A percentile compares a stretch with the other conserved stretches of the same genome.
These are phyloP conservation scores for Raffaelea arxii DNA, from an alignment of 2,329 filamentous ascomycete genomes.

Conservation along the genomic window DNA sequence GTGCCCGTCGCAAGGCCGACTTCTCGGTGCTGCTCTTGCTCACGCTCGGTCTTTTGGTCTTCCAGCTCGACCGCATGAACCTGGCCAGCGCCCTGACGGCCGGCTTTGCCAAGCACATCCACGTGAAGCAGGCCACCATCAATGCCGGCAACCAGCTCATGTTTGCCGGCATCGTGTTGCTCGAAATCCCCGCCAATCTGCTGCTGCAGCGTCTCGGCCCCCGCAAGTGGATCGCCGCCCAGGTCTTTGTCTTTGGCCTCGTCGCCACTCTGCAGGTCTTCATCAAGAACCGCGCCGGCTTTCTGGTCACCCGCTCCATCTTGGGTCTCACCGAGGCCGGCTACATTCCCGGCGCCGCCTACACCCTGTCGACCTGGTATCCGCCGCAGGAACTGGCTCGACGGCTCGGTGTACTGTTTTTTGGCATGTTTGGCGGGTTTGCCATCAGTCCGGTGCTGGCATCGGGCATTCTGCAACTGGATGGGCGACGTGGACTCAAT, in stretches of 20 bases:
- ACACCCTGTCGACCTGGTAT: constrained; percentile 46
- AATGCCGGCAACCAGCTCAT: constrained; percentile 44
- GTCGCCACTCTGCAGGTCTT: constrained; percentile 28
- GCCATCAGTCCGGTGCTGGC: constrained; percentile 16
- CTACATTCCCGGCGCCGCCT: constrained; percentile 47
- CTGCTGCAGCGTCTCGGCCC: constrained; percentile 43
- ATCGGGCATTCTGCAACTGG: neutral
- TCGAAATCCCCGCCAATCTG: constrained; percentile 27
- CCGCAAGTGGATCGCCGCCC: constrained; percentile 9
- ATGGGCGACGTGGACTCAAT: neutral
- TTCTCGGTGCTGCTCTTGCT: neutral
- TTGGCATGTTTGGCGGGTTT: constrained; percentile 46
- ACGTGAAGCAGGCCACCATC: constrained; percentile 33
- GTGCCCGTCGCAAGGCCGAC: neutral
- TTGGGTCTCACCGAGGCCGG: neutral
- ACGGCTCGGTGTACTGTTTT: constrained; percentile 28
- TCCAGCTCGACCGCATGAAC: constrained; percentile 22
- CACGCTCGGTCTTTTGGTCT: neutral
- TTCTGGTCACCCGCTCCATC: neutral
- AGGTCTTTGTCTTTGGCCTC: constrained; percentile 14
- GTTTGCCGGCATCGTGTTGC: constrained; percentile 32
- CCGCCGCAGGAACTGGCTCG: constrained; percentile 39
- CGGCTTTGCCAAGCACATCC: constrained; percentile 27
- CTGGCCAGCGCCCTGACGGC: constrained; percentile 47
- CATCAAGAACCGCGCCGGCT: neutral